phyloP scores from a whole-genome alignment of 495 filamentous ascomycete genomes.

The Melanomma pulvis-pyrius region DNA sequence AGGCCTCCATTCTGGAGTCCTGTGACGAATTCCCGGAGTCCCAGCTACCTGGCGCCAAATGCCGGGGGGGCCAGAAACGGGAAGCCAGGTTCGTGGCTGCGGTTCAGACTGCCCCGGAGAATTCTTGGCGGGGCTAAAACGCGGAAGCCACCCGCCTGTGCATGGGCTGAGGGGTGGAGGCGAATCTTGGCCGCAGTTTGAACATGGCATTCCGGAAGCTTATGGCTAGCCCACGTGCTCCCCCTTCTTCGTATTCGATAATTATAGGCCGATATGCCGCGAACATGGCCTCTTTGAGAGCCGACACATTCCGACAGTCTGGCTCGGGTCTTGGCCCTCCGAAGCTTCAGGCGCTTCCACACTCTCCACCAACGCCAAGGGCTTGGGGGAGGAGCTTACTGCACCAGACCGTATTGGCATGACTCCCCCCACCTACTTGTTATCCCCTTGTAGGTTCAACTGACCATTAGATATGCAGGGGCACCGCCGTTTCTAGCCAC shows the following conservation, averaged over 20 bases:
- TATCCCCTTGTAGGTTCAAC: background rate
- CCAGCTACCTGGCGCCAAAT: background rate
- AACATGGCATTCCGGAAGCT: background rate
- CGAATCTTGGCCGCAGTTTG: background rate
- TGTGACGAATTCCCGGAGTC: background rate
- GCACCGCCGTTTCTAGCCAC: too few relatives aligned
- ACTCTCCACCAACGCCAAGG: background rate
- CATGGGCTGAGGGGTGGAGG: background rate
- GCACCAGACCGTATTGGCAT: background rate
- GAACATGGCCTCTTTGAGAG: background rate
- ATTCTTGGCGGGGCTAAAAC: background rate
- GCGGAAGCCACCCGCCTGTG: background rate
- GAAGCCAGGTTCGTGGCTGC: background rate
- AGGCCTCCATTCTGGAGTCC: background rate
- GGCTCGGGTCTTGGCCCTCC: background rate
- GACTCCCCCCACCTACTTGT: background rate
- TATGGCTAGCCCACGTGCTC: background rate
- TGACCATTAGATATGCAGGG: too few relatives aligned
- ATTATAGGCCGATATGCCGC: background rate
- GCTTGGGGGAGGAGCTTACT: background rate
- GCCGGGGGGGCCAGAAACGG: background rate
- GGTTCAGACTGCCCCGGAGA: background rate
- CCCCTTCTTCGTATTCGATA: background rate
- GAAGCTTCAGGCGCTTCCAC: background rate
- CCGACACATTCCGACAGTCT: background rate